Evolutionary conservation across 2,329 filamentous ascomycete genomes (phyloP), one percentile per base, ranked within the genome.

Genomic region (Cryoendolithus antarcticus): DNA sequence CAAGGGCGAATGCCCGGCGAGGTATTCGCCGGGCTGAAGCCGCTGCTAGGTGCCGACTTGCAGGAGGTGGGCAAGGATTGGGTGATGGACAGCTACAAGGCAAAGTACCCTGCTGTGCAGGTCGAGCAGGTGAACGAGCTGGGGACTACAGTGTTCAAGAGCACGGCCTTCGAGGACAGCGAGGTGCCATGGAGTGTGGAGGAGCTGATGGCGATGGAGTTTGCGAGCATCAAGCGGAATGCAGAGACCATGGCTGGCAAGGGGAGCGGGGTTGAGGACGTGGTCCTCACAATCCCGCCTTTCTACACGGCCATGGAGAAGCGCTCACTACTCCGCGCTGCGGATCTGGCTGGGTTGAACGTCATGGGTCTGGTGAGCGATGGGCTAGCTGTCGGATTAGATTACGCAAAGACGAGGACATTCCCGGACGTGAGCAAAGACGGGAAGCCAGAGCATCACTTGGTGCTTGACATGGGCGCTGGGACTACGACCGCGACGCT

Each of bases 381-480:
- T 57, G 88, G 88, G 10, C 65, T 95, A 45, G 86, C 91, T 27
- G 89, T 98, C 42, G 91, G 86, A 15, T 65, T 98, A 50, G 93
- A 98, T 65, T 98, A 96, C 61, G 91, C 91, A 32, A 95, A 86
- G 21, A 82, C 76, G 54, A 77, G 91, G 53, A 86, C 82, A 10
- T 98, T 96, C 62, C 86, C 88, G 30, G 86, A 76, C 52, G 70
- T 91, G 44, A 82, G 76, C 40, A 80, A 91, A 39, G 86, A 85
- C 39, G 81, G 75, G 48, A 86, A 86, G 66, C 81, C 91, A 1
- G 91, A 98, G 62, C 76, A 88, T 52, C 86, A 98, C 64, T 66
- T 98, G 59, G 77, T 98, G 21, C 98, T 91, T 56, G 91, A 98
- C 58, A 96, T 98, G 88, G 91, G 91, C 49, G 88, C 91, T 49